phyloP scores from a whole-genome alignment of 208 protist genomes.

The Crithidia thermophila region DNA sequence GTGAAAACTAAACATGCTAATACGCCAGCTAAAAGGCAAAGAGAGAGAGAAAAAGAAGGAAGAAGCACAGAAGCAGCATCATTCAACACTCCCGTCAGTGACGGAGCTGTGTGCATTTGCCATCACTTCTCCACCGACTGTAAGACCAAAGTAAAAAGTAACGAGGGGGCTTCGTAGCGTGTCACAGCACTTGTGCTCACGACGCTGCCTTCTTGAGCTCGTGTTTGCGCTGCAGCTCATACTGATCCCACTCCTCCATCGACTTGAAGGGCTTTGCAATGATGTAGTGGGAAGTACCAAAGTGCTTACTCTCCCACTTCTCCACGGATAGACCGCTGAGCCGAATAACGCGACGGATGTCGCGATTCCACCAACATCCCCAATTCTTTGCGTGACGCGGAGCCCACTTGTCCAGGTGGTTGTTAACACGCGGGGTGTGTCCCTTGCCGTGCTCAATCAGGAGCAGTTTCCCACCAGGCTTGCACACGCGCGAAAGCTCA shows the following conservation, averaged over 20 bases:
- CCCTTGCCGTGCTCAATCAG: conserved; percentile 90
- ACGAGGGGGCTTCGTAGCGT: not conserved
- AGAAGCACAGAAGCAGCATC: no score
- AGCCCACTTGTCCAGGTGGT: conserved; percentile 86
- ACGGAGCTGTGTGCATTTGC: no score
- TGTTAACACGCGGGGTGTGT: conserved; percentile 65
- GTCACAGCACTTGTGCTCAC: not conserved
- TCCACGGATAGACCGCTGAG: conserved; percentile 68
- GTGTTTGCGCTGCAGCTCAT: conserved; percentile 23
- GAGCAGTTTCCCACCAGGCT: conserved; percentile 84
- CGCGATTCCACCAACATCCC: conserved; percentile 92
- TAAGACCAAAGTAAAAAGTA: not conserved
- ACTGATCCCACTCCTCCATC: conserved; percentile 71
- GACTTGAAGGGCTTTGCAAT: conserved; percentile 82
- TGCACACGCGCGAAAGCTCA: conserved; percentile 92
- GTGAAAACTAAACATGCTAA: not conserved
- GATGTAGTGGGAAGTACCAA: conserved; percentile 89
- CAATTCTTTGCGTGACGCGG: conserved; percentile 80
- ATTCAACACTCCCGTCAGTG: no score
- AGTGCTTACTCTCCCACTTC: conserved; percentile 78
- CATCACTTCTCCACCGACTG: no score
- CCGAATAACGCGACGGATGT: conserved; percentile 76
- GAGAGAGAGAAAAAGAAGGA: conserved; percentile 11
- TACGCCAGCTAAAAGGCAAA: not conserved
- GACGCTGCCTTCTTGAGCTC: conserved; percentile 6